A percentile compares a stretch with the other conserved stretches of the same genome.
Conservation (phyloP, 441 rosid species). For the Pelargonium cotyledonis region DNA sequence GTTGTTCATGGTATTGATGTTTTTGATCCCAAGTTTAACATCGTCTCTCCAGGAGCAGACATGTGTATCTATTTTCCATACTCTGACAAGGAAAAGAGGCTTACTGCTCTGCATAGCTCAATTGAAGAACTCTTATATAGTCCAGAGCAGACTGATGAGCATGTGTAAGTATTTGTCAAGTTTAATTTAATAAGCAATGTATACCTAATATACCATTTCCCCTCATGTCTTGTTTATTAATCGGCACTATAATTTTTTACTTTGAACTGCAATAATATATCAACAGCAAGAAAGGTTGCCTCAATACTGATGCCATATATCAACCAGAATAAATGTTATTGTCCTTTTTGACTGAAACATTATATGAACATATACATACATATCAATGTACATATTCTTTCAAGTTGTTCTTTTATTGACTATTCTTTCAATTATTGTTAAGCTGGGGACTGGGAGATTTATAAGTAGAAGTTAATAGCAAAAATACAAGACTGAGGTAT, state of each 20-base stretch:
- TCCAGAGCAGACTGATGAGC: constrained; percentile 66
- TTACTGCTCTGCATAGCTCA: constrained; percentile 68
- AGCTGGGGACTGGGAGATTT: no score
- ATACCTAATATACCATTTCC: not conserved
- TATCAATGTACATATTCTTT: not conserved
- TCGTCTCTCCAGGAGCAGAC: constrained; percentile 91
- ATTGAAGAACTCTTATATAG: constrained; percentile 70
- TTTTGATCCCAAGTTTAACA: constrained; percentile 91
- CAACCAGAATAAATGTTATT: not conserved
- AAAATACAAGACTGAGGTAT: no score
- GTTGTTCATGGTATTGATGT: constrained; percentile 91
- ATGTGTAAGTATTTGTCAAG: constrained; percentile 42
- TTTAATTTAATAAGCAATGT: no score
- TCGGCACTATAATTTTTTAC: not conserved
- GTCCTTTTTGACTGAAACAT: not conserved
- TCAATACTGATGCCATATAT: not conserved
- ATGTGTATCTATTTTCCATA: constrained; percentile 81
- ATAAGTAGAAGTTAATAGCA: no score
- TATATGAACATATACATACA: not conserved
- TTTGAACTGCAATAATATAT: not conserved
- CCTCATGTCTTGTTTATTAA: not conserved
- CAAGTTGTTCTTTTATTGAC: not conserved
- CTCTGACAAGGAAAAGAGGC: constrained; percentile 49
- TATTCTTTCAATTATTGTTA: no score
- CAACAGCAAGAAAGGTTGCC: not conserved